Evolutionary conservation across 257 asterid genomes (phyloP).

Genomic region (Eustoma russellianum): DNA sequence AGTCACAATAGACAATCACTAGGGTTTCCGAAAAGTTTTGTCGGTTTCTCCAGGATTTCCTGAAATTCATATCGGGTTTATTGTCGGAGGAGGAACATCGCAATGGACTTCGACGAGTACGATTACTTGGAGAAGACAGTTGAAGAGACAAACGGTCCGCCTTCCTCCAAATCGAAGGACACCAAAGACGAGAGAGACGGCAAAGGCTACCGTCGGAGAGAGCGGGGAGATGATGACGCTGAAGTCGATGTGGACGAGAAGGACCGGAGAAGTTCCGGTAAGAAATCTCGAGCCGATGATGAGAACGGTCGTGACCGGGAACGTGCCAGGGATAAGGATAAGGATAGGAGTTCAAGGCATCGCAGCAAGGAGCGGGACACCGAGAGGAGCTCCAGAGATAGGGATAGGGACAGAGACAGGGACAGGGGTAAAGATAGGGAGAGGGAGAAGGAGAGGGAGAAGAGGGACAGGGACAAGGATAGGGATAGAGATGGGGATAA

Average conservation of each 20-base stretch:
- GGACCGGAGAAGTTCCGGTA: slow-evolving; percentile 66
- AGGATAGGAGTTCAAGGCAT: slow-evolving; percentile 31
- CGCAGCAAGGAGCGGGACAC: slow-evolving; percentile 20
- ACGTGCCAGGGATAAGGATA: slow-evolving; percentile 43
- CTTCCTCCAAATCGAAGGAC: slow-evolving; percentile 45
- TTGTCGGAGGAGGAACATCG: slow-evolving; percentile 1
- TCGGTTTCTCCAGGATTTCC: neutral
- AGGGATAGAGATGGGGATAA: slow-evolving; percentile 29
- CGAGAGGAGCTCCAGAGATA: slow-evolving; percentile 23
- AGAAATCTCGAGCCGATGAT: slow-evolving; percentile 51
- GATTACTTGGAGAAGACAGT: slow-evolving; percentile 90
- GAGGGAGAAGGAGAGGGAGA: slow-evolving; percentile 55
- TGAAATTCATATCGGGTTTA: neutral
- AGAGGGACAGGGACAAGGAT: slow-evolving; percentile 49
- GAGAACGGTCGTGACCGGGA: slow-evolving; percentile 32
- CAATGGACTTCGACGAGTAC: slow-evolving; percentile 97
- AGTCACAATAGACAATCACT: neutral
- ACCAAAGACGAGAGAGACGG: slow-evolving; percentile 36
- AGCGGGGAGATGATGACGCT: slow-evolving; percentile 50
- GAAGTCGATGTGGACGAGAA: slow-evolving; percentile 48
- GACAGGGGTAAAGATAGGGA: slow-evolving; percentile 33
- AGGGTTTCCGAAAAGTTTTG: neutral
- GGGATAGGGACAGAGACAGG: slow-evolving; percentile 24
- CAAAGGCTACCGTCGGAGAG: slow-evolving; percentile 64
- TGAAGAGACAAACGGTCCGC: slow-evolving; percentile 57